phyloP scores from a whole-genome alignment of 306 rosid genomes.

The Sicyos baderoa region DNA sequence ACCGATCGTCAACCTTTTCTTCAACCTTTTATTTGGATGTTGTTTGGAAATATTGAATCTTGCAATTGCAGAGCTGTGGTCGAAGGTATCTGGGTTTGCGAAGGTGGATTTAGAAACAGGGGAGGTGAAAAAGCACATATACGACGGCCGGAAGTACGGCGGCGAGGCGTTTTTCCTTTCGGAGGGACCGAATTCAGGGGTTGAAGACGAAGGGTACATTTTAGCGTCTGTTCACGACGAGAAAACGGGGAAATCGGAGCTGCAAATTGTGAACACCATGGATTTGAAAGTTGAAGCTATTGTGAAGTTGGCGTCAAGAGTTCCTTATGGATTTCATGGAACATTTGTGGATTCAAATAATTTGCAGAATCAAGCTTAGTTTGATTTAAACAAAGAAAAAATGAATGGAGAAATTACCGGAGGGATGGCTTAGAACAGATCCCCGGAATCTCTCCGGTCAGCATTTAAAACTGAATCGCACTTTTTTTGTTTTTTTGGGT shows the following conservation, averaged over 20 bases:
- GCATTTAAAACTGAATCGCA: slow-evolving; percentile 19
- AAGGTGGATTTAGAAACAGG: slow-evolving; percentile 47
- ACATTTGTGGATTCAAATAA: slow-evolving; percentile 56
- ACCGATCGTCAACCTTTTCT: too few species aligned
- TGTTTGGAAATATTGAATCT: too few species aligned
- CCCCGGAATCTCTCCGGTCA: slow-evolving; percentile 48
- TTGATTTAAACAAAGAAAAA: not conserved
- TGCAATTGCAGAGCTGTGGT: slow-evolving; percentile 67
- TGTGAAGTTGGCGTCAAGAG: slow-evolving; percentile 56
- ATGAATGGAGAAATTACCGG: slow-evolving; percentile 38
- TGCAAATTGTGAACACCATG: slow-evolving; percentile 62
- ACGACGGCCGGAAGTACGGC: slow-evolving; percentile 39
- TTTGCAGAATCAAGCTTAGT: slow-evolving; percentile 38
- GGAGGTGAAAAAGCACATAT: slow-evolving; percentile 32
- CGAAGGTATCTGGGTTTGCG: slow-evolving; percentile 57
- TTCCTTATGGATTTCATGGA: slow-evolving; percentile 97
- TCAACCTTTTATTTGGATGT: too few species aligned
- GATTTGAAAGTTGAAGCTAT: slow-evolving; percentile 49
- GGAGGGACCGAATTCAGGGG: not conserved
- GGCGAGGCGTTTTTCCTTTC: slow-evolving; percentile 60
- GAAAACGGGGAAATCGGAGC: slow-evolving; percentile 59
- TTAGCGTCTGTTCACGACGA: slow-evolving; percentile 74
- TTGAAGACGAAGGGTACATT: slow-evolving; percentile 72
- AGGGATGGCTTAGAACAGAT: slow-evolving; percentile 33
- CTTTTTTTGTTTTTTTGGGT: too few species aligned